phyloP scores from a whole-genome alignment of 2,329 filamentous ascomycete species.

The Neofusicoccum sp. region DNA sequence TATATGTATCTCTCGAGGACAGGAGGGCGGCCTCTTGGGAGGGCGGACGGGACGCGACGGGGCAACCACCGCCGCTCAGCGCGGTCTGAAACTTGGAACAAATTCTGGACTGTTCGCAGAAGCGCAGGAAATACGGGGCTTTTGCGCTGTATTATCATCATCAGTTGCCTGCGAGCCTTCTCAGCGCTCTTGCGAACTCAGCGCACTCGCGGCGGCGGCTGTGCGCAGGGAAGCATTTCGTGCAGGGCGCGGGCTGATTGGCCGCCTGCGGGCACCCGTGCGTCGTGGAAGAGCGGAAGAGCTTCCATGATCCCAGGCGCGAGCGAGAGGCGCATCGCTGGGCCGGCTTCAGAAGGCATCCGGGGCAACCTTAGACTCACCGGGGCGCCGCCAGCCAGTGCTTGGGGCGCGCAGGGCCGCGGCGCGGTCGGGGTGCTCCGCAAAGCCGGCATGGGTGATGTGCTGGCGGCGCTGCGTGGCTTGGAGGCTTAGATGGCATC shows the following conservation, averaged over 20 bases:
- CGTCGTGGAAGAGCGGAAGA: background rate
- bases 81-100: slow-evolving; percentile 9
- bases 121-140: background rate
- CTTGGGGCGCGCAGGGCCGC: background rate
- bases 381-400: slow-evolving; percentile 8
- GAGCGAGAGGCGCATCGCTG: slow-evolving; percentile 1
- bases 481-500: too few relatives aligned
- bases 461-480: too few relatives aligned
- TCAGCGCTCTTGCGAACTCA: background rate
- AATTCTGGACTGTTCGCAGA: slow-evolving; percentile 14
- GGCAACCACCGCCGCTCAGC: background rate
- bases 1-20: slow-evolving; percentile 3
- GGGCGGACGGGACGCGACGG: background rate
- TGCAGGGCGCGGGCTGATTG: slow-evolving; percentile 14
- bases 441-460: too few relatives aligned
- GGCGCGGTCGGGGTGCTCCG: background rate
- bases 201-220: slow-evolving; percentile 13
- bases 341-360: background rate
- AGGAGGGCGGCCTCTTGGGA: slow-evolving; percentile 8
- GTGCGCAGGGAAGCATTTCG: slow-evolving; percentile 16
- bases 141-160: slow-evolving; percentile 10
- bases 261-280: background rate
- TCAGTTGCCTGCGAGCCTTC: slow-evolving; percentile 7
- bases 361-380: slow-evolving; percentile 4
- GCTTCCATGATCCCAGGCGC: slow-evolving; percentile 15